Evolutionary conservation across 140 eudicot species (phyloP).

Genomic region (Senecio squalidus): DNA sequence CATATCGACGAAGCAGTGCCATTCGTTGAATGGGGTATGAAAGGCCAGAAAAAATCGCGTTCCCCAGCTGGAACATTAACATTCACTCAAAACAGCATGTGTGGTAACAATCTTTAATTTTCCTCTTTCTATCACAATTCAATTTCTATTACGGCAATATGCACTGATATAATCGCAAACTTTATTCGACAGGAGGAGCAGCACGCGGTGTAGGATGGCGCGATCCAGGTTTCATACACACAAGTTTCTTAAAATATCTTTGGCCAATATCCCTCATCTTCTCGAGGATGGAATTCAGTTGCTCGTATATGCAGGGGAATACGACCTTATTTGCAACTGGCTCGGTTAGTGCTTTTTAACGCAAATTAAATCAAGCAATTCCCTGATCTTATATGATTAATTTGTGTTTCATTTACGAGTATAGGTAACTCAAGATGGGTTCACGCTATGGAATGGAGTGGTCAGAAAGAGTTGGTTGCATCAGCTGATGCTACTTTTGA

Average conservation of each 20-base stretch:
- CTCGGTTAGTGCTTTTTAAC: constrained; percentile 49
- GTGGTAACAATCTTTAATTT: constrained; percentile 39
- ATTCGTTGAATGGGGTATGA: constrained; percentile 61
- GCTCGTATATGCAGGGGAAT: constrained; percentile 93
- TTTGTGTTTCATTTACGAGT: neutral
- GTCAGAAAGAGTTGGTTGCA: constrained; percentile 68
- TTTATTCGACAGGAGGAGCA: constrained; percentile 44
- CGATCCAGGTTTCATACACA: constrained; percentile 51
- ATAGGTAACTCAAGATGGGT: constrained; percentile 97
- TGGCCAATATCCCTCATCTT: constrained; percentile 77
- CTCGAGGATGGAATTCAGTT: constrained; percentile 82
- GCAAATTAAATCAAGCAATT: neutral
- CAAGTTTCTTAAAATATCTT: constrained; percentile 39
- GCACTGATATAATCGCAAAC: too few species aligned
- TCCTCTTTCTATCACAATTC: neutral
- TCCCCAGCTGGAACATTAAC: constrained; percentile 77
- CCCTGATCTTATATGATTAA: neutral
- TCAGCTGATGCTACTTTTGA: constrained; percentile 61
- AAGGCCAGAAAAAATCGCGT: constrained; percentile 25
- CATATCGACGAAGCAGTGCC: constrained; percentile 62
- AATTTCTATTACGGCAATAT: neutral
- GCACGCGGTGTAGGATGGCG: constrained; percentile 56
- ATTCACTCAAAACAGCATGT: constrained; percentile 43
- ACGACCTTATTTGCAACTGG: constrained; percentile 98
- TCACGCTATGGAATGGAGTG: constrained; percentile 95